Evolutionary conservation across 139 green algal species (phyloP).

Genomic region (Ulvella scutata): DNA sequence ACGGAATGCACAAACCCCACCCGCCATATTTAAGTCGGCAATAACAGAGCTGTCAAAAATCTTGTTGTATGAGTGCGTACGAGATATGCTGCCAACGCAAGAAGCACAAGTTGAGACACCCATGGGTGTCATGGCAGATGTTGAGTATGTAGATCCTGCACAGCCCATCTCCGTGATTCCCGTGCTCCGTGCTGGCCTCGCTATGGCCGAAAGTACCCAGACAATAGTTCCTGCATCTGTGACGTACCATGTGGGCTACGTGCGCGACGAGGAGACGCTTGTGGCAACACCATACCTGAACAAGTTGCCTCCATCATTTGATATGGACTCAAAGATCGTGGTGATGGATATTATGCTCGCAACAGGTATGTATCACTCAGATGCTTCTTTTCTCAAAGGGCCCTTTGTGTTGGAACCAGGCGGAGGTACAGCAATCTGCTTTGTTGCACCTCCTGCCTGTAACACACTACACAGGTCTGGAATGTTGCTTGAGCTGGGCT

Average conservation of each 20-base stretch:
- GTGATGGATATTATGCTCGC: constrained; percentile 83
- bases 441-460: too few relatives aligned
- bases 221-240: constrained; percentile 54
- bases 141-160: constrained; percentile 58
- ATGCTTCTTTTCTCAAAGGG: background rate
- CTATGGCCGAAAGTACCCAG: constrained; percentile 65
- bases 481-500: too few relatives aligned
- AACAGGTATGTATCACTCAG: constrained; percentile 35
- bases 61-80: constrained; percentile 74
- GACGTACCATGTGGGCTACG: constrained; percentile 84
- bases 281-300: constrained; percentile 78
- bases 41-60: constrained; percentile 79
- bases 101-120: constrained; percentile 67
- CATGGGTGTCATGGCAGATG: constrained; percentile 53
- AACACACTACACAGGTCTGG: too few relatives aligned
- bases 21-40: constrained; percentile 57
- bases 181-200: constrained; percentile 72
- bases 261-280: constrained; percentile 70
- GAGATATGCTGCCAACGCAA: constrained; percentile 75
- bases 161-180: constrained; percentile 70
- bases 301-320: constrained; percentile 69
- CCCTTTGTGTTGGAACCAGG: constrained; percentile 11
- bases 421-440: too few relatives aligned
- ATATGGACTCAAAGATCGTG: constrained; percentile 53
- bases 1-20: constrained; percentile 64